Conservation (phyloP, 495 filamentous ascomycete species). For the Neurospora terricola region DNA sequence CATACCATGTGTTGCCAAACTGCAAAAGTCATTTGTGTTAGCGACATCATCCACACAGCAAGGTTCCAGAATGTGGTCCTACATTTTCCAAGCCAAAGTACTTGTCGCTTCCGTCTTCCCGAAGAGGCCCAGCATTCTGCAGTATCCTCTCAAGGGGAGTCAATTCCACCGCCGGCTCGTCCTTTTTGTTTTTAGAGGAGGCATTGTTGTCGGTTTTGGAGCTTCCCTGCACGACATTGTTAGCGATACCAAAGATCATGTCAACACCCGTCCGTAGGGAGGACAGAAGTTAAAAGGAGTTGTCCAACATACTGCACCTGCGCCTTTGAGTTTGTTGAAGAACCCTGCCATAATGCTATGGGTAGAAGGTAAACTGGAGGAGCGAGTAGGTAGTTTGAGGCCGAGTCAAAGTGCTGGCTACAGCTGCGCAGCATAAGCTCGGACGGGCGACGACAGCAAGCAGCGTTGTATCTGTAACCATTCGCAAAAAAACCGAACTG, state of each 20-base stretch:
- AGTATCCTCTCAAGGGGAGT: slow-evolving; percentile 80
- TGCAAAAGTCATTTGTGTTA: slow-evolving; percentile 27
- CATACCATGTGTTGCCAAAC: slow-evolving; percentile 97
- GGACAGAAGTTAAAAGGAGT: not conserved
- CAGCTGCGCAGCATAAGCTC: slow-evolving; percentile 6
- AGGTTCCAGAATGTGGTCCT: slow-evolving; percentile 26
- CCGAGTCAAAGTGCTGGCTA: not conserved
- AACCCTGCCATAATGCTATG: slow-evolving; percentile 34
- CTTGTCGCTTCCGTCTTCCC: slow-evolving; percentile 89
- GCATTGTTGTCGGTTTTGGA: slow-evolving; percentile 30
- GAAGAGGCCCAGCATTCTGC: slow-evolving; percentile 64
- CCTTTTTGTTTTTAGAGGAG: slow-evolving; percentile 52
- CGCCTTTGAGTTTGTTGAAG: slow-evolving; percentile 32
- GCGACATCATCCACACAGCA: slow-evolving; percentile 5
- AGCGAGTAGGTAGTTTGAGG: slow-evolving; percentile 2
- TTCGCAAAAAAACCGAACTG: slow-evolving; percentile 3
- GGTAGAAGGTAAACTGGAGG: slow-evolving; percentile 6
- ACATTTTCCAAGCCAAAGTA: slow-evolving; percentile 99
- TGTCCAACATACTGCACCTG: slow-evolving; percentile 21
- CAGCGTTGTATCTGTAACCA: not conserved
- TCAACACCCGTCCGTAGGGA: not conserved
- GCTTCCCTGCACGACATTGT: slow-evolving; percentile 16
- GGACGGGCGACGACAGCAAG: slow-evolving; percentile 1
- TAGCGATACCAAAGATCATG: not conserved
- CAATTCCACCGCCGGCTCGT: slow-evolving; percentile 53